phyloP scores from a whole-genome alignment of 1,139 yeast species.

The Nakaseomyces sp. region DNA sequence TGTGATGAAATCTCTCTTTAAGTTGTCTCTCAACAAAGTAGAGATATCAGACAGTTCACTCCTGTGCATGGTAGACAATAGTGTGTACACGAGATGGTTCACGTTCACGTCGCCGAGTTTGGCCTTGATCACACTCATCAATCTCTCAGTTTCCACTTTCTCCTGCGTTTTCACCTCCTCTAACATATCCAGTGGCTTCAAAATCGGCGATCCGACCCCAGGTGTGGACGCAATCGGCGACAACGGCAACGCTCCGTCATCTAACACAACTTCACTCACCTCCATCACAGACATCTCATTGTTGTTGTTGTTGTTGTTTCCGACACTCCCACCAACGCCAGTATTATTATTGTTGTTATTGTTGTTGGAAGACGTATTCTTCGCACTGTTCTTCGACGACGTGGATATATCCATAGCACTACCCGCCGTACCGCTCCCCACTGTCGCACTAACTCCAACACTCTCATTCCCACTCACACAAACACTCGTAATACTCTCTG shows the following conservation, averaged over 20 bases:
- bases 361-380: neutral
- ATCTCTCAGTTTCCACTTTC: constrained; percentile 6
- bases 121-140: constrained; percentile 3
- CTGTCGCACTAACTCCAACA: too few species aligned
- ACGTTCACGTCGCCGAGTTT: neutral
- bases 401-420: neutral
- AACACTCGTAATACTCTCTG: too few species aligned
- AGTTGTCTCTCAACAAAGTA: constrained; percentile 47
- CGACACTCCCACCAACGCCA: too few species aligned
- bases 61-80: constrained; percentile 60
- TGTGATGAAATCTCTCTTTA: constrained; percentile 65
- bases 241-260: constrained; percentile 24
- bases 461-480: neutral
- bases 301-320: too few species aligned
- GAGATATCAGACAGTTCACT: constrained; percentile 60
- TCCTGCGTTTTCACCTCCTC: constrained; percentile 5
- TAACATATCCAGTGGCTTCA: constrained; percentile 7
- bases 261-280: neutral
- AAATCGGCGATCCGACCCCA: constrained; percentile 14
- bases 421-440: too few species aligned
- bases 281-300: neutral
- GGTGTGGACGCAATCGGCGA: constrained; percentile 27
- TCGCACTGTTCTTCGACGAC: neutral
- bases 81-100: constrained; percentile 42
- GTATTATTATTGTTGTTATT: too few species aligned